Percentiles rank a stretch among this genome's conserved stretches.
Evolutionary conservation across 2,329 filamentous ascomycete genomes (phyloP).

Genomic region (Pseudopithomyces chartarum): DNA sequence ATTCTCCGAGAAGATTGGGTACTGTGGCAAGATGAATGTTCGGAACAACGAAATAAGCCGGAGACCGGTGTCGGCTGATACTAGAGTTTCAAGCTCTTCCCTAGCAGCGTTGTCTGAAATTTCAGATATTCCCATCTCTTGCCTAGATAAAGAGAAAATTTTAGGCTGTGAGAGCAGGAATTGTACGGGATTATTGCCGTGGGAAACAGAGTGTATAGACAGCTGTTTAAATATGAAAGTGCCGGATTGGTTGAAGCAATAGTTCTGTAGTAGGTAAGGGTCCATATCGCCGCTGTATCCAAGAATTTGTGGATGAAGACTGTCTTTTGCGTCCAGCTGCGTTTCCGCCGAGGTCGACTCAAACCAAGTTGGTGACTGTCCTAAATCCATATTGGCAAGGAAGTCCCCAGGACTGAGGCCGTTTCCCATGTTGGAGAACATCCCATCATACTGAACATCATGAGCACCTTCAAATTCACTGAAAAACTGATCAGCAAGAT

Average conservation of each 20-base stretch:
- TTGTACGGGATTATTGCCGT: conserved; percentile 9
- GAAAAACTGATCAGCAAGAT: too few relatives aligned
- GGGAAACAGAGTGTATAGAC: conserved; percentile 13
- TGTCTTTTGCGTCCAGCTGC: not conserved
- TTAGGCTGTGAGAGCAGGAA: conserved; percentile 14
- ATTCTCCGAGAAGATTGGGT: conserved; percentile 14
- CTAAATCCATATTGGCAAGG: too few relatives aligned
- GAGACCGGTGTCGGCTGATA: too few relatives aligned
- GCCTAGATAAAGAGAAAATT: not conserved
- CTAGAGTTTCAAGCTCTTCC: too few relatives aligned
- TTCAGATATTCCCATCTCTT: too few relatives aligned
- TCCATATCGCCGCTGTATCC: conserved; percentile 18
- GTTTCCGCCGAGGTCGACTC: too few relatives aligned
- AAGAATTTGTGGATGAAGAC: conserved; percentile 10
- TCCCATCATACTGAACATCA: too few relatives aligned
- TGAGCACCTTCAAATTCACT: too few relatives aligned
- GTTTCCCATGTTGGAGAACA: too few relatives aligned
- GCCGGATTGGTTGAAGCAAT: conserved; percentile 9
- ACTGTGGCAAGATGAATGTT: conserved; percentile 12
- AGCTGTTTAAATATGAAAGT: conserved; percentile 16
- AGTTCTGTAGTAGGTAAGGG: conserved; percentile 14
- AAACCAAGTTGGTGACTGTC: too few relatives aligned
- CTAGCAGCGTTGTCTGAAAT: too few relatives aligned
- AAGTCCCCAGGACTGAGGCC: too few relatives aligned
- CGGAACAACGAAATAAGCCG: not conserved